Evolutionary conservation across 2,329 filamentous ascomycete species (phyloP), one percentile per base, ranked within the genome.

Genomic region (Calonectria henricotiae): DNA sequence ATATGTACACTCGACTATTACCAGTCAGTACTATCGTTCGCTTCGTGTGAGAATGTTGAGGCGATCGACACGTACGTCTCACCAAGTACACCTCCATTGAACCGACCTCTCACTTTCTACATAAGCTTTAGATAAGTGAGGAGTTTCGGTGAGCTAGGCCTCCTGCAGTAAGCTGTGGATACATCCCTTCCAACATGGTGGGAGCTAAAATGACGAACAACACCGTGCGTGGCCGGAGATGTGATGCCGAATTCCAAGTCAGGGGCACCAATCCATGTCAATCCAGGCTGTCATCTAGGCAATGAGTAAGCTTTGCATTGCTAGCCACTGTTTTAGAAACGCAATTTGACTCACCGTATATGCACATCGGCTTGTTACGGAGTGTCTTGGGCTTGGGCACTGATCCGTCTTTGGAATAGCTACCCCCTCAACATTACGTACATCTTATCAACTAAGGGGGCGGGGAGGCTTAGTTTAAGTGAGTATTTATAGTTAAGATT

Each of bases 361-460:
- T 65, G 30, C 49, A 65, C 25, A 43, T 65, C 49, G 63, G 63
- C 49, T 65, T 30, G 9, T 37, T 32, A 46, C 63, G 63, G 63
- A 32, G 62, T 17, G 13, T 27, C 17, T 37, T 62, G 41, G 25
- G 2, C 27, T 46, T 46, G 30, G n/a, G 43, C 30, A 25, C 35
- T 39, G 43, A 47, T 47, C 39, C 60, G 23, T 63, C 30, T 46
- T 63, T 65, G 49, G 41, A 15, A 39, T 23, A 44, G 41, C 30
- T 25, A 43, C 27, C 25, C 32, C 49, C 49, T 32, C 63, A 65
- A 65, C 49, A 65, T 65, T 65, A 47, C 63, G 49, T 65, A 65
- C 39, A 49, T 30, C 20, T 54, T 65, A 30, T 49, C 32, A 39
- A 30, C 44, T n/a, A 37, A n/a, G 44, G 44, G 41, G 6, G n/a